Evolutionary conservation across 2,329 filamentous ascomycete genomes (phyloP).

Genomic region (Botrytis paeoniae): DNA sequence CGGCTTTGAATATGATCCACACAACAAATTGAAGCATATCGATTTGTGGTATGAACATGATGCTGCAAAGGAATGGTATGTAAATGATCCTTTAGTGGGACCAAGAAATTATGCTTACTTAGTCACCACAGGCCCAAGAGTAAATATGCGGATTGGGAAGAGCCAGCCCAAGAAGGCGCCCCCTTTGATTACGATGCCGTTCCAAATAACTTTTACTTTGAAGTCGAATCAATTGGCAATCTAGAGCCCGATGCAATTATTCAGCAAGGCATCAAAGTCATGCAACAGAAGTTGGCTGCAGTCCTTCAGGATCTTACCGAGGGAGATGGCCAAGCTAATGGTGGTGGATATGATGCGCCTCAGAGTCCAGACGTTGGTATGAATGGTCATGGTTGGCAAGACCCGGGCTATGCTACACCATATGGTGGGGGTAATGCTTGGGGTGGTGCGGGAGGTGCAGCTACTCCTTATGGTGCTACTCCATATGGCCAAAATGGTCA

Average conservation of each 20-base stretch:
- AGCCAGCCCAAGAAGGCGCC: slow-evolving; percentile 75
- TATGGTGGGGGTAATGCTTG: slow-evolving; percentile 65
- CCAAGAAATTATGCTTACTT: slow-evolving; percentile 23
- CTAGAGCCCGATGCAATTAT: slow-evolving; percentile 89
- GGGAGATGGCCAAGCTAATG: slow-evolving; percentile 52
- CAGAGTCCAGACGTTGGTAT: slow-evolving; percentile 59
- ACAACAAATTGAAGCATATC: slow-evolving; percentile 90
- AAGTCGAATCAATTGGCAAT: slow-evolving; percentile 84
- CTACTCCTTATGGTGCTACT: slow-evolving; percentile 58
- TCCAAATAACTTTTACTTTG: slow-evolving; percentile 84
- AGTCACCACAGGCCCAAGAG: slow-evolving; percentile 65
- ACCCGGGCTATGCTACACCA: slow-evolving; percentile 65
- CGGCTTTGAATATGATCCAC: slow-evolving; percentile 96
- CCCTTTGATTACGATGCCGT: slow-evolving; percentile 88
- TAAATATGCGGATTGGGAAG: slow-evolving; percentile 76
- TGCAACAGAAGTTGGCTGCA: slow-evolving; percentile 85
- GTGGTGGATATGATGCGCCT: slow-evolving; percentile 51
- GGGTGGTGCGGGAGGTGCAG: slow-evolving; percentile 55
- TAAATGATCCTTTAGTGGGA: slow-evolving; percentile 2
- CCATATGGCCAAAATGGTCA: slow-evolving; percentile 52
- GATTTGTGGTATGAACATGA: slow-evolving; percentile 95
- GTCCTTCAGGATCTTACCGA: slow-evolving; percentile 67
- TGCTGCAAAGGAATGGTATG: slow-evolving; percentile 78
- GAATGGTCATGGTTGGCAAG: slow-evolving; percentile 57
- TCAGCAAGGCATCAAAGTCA: slow-evolving; percentile 78